Base-by-base conservation (phyloP, 2,329 filamentous ascomycete genomes). In the Aspergillus tanneri region DNA sequence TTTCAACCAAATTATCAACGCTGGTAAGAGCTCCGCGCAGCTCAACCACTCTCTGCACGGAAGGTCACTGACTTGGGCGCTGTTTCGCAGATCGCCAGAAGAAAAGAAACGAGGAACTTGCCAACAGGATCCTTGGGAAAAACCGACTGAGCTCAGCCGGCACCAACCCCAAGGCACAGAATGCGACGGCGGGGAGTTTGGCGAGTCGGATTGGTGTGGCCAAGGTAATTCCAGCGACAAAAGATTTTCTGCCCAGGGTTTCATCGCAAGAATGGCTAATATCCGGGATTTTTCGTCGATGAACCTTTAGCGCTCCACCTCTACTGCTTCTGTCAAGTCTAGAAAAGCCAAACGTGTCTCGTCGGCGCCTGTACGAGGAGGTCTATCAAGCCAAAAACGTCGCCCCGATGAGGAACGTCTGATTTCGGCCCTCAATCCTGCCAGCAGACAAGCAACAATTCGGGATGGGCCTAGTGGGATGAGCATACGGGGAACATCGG, bases 161-260 rank as follows among this genome's bases (percentile, higher is more conserved):
- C 14, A 66, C 73, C 19, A 72, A 70, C 42, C 57, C 65, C 52
- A 66, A 66, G 54, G 69, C 67, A 50, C 63, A 72, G 60, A 62
- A 66, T 63, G 53, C 69, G 59, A 74, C 67, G 63, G 75, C 72
- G 54, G 72, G 69, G 2, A 76, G 71, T 42, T 72, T 85, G 23
- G 78, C 82, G 42, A 84, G 82, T 66, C 73, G 81, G 65, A 78
- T 82, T 47, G 80, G 80, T 38, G 71, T 84, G 25, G 72, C 73
- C 51, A 85, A 85, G 75, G 80, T 73, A 68, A 52, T 10, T 16
- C 11, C 9, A 14, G 16, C n/a, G 52, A 43, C 34, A 23, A 50
- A 44, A 25, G 14, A 21, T 14, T 14, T 23, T 21, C 14, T 12
- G 14, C 27, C 11, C 19, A 14, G 8, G 37, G 14, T 22, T 23